Percentiles rank a stretch among this genome's conserved stretches.
Conservation (phyloP, 352 stramenopile species). For the Globisporangium uncinulatum region DNA sequence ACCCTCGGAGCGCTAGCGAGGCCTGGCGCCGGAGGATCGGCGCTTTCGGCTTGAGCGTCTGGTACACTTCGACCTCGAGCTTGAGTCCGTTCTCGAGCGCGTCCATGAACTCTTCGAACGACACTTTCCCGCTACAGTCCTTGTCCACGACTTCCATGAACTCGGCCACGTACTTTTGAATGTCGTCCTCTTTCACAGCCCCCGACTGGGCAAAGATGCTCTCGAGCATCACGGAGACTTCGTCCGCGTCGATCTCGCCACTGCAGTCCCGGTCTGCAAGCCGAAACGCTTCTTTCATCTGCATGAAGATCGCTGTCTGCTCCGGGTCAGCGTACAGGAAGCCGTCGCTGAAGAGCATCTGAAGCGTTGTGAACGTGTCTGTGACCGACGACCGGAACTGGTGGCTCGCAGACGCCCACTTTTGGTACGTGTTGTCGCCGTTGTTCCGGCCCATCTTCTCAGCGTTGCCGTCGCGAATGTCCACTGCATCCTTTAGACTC, state of each 20-base stretch:
- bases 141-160: conserved; percentile 75
- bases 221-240: conserved; percentile 71
- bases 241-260: conserved; percentile 72
- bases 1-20: too few relatives aligned
- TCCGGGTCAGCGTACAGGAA: conserved; percentile 77
- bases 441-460: conserved; percentile 16
- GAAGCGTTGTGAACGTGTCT: conserved; percentile 67
- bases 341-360: conserved; percentile 65
- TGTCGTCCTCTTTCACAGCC: conserved; percentile 64
- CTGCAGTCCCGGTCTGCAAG: conserved; percentile 75
- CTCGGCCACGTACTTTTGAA: conserved; percentile 60
- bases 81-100: conserved; percentile 71
- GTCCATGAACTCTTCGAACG: conserved; percentile 79
- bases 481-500: conserved; percentile 27
- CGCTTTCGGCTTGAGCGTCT: conserved; percentile 24
- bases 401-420: conserved; percentile 46
- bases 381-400: conserved; percentile 45
- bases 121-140: conserved; percentile 62
- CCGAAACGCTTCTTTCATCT: conserved; percentile 84
- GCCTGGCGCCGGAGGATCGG: conserved; percentile 13
- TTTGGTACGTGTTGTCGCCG: conserved; percentile 23
- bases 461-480: conserved; percentile 37
- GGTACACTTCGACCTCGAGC: conserved; percentile 72
- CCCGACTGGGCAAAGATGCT: conserved; percentile 74
- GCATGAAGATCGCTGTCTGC: conserved; percentile 81